These are phyloP conservation scores for Davidsoniella neocaledoniae DNA, from an alignment of 2,329 filamentous ascomycete species.

Conservation along the genomic window DNA sequence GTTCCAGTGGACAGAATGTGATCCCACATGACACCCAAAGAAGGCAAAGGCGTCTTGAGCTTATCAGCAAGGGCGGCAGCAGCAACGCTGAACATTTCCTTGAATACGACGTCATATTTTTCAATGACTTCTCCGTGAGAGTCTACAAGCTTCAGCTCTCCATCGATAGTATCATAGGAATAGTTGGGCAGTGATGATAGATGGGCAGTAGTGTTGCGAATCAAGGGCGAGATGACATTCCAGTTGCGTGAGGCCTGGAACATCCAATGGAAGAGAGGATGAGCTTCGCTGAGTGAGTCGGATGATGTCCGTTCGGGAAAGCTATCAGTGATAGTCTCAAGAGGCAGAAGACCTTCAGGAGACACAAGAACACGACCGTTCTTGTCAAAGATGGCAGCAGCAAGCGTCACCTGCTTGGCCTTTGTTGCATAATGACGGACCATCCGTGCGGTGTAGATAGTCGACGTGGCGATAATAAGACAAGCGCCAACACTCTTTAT, in stretches of 20 bases:
- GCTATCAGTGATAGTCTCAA: slow-evolving; percentile 61
- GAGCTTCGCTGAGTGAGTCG: slow-evolving; percentile 59
- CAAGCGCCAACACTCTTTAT: slow-evolving; percentile 43
- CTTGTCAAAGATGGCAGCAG: slow-evolving; percentile 49
- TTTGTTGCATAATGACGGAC: slow-evolving; percentile 37
- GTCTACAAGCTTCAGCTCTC: slow-evolving; percentile 29
- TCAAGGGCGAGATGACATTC: slow-evolving; percentile 47
- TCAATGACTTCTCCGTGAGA: slow-evolving; percentile 42
- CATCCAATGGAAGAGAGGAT: slow-evolving; percentile 76
- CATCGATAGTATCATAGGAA: slow-evolving; percentile 19
- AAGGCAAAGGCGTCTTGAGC: slow-evolving; percentile 43
- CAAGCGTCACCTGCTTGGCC: slow-evolving; percentile 43
- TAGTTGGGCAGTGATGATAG: slow-evolving; percentile 33
- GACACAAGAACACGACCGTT: slow-evolving; percentile 51
- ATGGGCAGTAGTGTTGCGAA: slow-evolving; percentile 57
- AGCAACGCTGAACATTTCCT: slow-evolving; percentile 68
- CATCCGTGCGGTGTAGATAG: slow-evolving; percentile 34
- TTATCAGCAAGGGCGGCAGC: slow-evolving; percentile 56
- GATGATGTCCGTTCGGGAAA: slow-evolving; percentile 46
- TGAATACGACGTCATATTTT: slow-evolving; percentile 61
- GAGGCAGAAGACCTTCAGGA: slow-evolving; percentile 51
- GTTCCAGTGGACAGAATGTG: slow-evolving; percentile 47
- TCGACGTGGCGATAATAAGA: slow-evolving; percentile 38
- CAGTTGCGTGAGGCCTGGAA: slow-evolving; percentile 69
- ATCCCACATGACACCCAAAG: slow-evolving; percentile 56